Percentiles rank a stretch among this genome's conserved stretches.
phyloP scores from a whole-genome alignment of 1,284 basidiomycete genomes.

The Ustilago sp. region DNA sequence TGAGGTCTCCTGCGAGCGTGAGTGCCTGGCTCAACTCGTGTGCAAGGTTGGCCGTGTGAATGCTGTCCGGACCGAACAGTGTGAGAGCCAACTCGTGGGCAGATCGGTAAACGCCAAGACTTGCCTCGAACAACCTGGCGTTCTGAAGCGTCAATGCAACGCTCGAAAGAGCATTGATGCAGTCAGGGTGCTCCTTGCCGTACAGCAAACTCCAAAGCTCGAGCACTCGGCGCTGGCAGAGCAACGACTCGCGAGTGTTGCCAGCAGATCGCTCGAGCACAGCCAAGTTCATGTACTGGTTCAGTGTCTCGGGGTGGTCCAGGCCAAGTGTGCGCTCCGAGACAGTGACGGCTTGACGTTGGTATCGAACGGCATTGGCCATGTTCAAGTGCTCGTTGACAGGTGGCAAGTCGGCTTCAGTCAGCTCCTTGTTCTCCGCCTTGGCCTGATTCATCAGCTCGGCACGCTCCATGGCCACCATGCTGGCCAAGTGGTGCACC shows the following conservation, averaged over 20 bases:
- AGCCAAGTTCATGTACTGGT: slow-evolving; percentile 75
- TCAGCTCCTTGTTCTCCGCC: slow-evolving; percentile 54
- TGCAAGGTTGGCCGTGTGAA: slow-evolving; percentile 67
- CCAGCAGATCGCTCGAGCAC: slow-evolving; percentile 73
- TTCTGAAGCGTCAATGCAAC: slow-evolving; percentile 61
- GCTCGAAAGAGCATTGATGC: slow-evolving; percentile 72
- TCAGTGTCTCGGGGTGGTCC: slow-evolving; percentile 73
- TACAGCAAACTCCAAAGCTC: slow-evolving; percentile 73
- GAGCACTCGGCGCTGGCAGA: slow-evolving; percentile 73
- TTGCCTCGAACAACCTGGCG: slow-evolving; percentile 53
- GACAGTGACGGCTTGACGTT: slow-evolving; percentile 74
- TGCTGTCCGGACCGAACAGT: slow-evolving; percentile 63
- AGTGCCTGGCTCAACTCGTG: slow-evolving; percentile 67
- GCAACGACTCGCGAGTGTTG: slow-evolving; percentile 70
- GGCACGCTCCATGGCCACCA: slow-evolving; percentile 45
- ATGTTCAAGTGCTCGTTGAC: slow-evolving; percentile 70
- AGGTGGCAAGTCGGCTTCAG: slow-evolving; percentile 41
- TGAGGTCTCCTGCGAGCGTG: slow-evolving; percentile 65
- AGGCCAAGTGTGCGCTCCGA: slow-evolving; percentile 74
- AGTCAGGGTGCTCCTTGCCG: slow-evolving; percentile 73
- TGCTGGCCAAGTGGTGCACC: slow-evolving; percentile 68
- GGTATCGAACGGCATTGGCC: slow-evolving; percentile 72
- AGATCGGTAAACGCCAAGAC: slow-evolving; percentile 57
- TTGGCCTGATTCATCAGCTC: slow-evolving; percentile 54
- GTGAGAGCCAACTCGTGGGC: slow-evolving; percentile 60